These are phyloP conservation scores for Sanghuangporus baumii DNA, from an alignment of 1,284 basidiomycete genomes.

Conservation along the genomic window DNA sequence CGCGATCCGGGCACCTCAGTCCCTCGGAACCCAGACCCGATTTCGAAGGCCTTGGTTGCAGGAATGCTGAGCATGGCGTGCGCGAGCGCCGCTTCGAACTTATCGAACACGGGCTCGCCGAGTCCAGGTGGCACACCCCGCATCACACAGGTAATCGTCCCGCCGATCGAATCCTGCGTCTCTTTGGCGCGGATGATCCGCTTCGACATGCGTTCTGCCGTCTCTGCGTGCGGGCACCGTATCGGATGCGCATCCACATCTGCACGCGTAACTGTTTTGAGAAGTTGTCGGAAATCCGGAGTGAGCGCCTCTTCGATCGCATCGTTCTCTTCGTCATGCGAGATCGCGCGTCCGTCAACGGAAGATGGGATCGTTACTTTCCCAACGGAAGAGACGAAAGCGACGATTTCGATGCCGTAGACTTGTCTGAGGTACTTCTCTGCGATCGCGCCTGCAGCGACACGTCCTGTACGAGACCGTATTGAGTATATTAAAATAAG, in stretches of 20 bases:
- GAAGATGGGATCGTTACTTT: constrained; percentile 76
- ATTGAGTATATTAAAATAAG: neutral
- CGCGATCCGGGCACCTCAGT: constrained; percentile 90
- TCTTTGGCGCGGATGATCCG: constrained; percentile 93
- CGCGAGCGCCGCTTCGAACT: constrained; percentile 93
- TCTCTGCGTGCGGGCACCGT: constrained; percentile 87
- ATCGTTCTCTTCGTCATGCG: constrained; percentile 55
- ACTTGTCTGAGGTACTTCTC: constrained; percentile 91
- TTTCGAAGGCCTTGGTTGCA: constrained; percentile 97
- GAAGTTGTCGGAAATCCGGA: constrained; percentile 78
- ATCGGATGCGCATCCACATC: constrained; percentile 87
- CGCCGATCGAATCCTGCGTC: constrained; percentile 90
- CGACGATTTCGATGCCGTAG: constrained; percentile 92
- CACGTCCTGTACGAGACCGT: constrained; percentile 56
- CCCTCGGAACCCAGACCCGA: constrained; percentile 95
- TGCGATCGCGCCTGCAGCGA: constrained; percentile 97
- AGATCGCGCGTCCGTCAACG: constrained; percentile 34
- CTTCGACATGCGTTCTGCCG: constrained; percentile 89
- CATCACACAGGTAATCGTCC: constrained; percentile 95
- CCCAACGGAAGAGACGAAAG: constrained; percentile 95
- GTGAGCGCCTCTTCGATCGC: constrained; percentile 76
- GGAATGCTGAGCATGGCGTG: constrained; percentile 99
- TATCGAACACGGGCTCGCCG: constrained; percentile 98
- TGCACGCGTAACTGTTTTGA: constrained; percentile 78
- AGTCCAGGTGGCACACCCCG: constrained; percentile 86